Percentiles rank a stretch among this genome's conserved stretches.
Conservation (phyloP, 2,329 filamentous ascomycete genomes). For the Claviceps quebecensis region DNA sequence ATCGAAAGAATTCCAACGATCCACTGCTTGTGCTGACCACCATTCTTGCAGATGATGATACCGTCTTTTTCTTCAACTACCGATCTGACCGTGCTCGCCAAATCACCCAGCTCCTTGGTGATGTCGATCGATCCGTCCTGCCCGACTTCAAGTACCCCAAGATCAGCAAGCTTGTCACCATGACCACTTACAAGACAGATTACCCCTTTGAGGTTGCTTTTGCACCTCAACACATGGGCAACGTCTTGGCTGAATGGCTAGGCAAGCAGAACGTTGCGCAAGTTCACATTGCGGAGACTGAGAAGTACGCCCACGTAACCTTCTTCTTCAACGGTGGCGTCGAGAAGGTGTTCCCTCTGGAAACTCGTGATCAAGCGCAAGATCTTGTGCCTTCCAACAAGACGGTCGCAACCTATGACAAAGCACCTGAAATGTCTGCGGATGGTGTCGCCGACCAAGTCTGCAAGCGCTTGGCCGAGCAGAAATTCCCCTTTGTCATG, state of each 20-base stretch:
- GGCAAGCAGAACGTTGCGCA: slow-evolving; percentile 80
- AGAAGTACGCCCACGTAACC: slow-evolving; percentile 98
- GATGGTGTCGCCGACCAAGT: slow-evolving; percentile 82
- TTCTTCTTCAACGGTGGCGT: slow-evolving; percentile 99
- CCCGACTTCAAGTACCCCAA: slow-evolving; percentile 92
- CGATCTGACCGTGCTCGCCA: slow-evolving; percentile 94
- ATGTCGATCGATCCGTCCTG: slow-evolving; percentile 77
- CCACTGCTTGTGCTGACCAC: neutral
- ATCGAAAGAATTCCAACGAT: neutral
- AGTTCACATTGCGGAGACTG: slow-evolving; percentile 94
- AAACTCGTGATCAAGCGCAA: slow-evolving; percentile 72
- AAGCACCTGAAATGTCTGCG: slow-evolving; percentile 91
- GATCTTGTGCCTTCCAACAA: slow-evolving; percentile 78
- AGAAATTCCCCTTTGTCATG: slow-evolving; percentile 93
- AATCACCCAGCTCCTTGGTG: slow-evolving; percentile 85
- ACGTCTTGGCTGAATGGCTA: slow-evolving; percentile 96
- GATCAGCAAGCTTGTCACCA: slow-evolving; percentile 72
- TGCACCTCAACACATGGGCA: slow-evolving; percentile 87
- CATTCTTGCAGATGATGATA: slow-evolving; percentile 57
- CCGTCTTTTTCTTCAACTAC: slow-evolving; percentile 99
- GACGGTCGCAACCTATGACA: slow-evolving; percentile 82
- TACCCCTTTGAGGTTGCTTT: slow-evolving; percentile 90
- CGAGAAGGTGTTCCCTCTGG: slow-evolving; percentile 87
- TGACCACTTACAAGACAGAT: slow-evolving; percentile 96
- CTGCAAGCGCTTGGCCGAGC: slow-evolving; percentile 69